A percentile compares a stretch with the other conserved stretches of the same genome.
These are phyloP conservation scores for Fusarium kyushuense DNA, from an alignment of 2,329 filamentous ascomycete species.

Conservation along the genomic window DNA sequence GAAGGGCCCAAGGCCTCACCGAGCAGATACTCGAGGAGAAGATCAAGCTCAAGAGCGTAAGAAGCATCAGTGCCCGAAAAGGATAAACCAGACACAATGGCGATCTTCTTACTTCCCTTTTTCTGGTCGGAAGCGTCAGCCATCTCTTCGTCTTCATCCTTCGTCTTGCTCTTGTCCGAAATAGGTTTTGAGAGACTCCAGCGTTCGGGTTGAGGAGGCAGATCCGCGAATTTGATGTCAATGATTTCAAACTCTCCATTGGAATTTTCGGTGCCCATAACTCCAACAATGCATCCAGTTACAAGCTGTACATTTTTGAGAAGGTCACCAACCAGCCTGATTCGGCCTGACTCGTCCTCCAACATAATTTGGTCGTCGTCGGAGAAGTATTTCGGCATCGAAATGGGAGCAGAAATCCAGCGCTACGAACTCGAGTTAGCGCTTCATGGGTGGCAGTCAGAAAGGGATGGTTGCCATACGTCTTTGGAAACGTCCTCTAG, in stretches of 20 bases:
- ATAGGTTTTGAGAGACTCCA: slow-evolving; percentile 75
- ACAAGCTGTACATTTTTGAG: slow-evolving; percentile 80
- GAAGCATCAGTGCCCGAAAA: slow-evolving; percentile 81
- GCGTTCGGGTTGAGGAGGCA: slow-evolving; percentile 83
- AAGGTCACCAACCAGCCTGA: slow-evolving; percentile 79
- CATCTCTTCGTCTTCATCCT: slow-evolving; percentile 70
- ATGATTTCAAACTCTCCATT: slow-evolving; percentile 94
- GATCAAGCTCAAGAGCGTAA: slow-evolving; percentile 78
- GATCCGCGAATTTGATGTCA: slow-evolving; percentile 87
- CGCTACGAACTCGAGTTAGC: slow-evolving; percentile 64
- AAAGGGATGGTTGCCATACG: slow-evolving; percentile 60
- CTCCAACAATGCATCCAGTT: slow-evolving; percentile 94
- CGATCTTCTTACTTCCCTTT: slow-evolving; percentile 72
- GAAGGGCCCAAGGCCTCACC: slow-evolving; percentile 78
- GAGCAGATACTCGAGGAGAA: slow-evolving; percentile 88
- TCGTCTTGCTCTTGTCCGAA: slow-evolving; percentile 52
- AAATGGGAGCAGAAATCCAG: slow-evolving; percentile 87
- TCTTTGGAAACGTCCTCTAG: slow-evolving; percentile 95
- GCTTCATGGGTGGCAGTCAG: background rate
- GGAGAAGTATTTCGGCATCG: slow-evolving; percentile 80
- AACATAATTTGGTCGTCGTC: slow-evolving; percentile 81
- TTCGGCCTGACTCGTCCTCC: slow-evolving; percentile 93
- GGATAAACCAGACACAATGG: slow-evolving; percentile 87
- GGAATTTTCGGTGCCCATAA: slow-evolving; percentile 91
- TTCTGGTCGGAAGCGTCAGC: slow-evolving; percentile 54